Base-by-base conservation (phyloP, 106 monocot species). In the Dioscorea dumetorum region DNA sequence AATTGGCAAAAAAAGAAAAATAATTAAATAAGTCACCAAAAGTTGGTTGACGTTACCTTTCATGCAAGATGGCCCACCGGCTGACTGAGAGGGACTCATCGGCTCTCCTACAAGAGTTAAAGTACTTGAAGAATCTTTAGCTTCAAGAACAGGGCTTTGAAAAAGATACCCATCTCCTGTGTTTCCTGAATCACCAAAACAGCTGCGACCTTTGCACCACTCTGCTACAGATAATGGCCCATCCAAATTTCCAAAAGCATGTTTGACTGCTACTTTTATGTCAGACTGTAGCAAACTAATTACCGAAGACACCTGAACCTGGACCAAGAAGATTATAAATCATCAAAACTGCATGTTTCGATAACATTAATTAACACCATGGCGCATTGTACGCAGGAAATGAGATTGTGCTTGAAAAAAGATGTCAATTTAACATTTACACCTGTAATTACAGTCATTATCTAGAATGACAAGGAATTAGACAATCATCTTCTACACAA, bases 281-380 rank as follows among this genome's bases (percentile, higher is more conserved):
- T 97, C 95, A 12, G 95, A 92, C 22, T 89, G 88, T 63, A 97
- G 76, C 71, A 97, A 80, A 67, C 78, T 92, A 59, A 84, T 84
- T 18, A 89, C 82, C 52, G 84, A 78, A 35, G 95, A 84, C 16
- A 72, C 81, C 70, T 82, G 77, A 60, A 89, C 78, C 95, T 97
- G 81, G 50, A 64, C 18, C 14, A 66, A 76, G 32, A 33, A 74
- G 61, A 67, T 60, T 68, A 41, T 41, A 51, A 19, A 24, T 41
- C 41, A 41, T 41, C 41, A 41, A 41, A 41, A 10, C 41, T 3
- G 41, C 41, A 41, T 41, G 41, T 6, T 41, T 41, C 0, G 41
- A 41, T 1, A 10, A 3, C 41, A 41, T 41, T 41, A 6, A 41
- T 41, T 41, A 6, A 41, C 6, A 8, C 41, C 41, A 10, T 6